Percentiles rank a stretch among this genome's conserved stretches.
phyloP scores from a whole-genome alignment of 148 eudicot species.

The Suaeda aralocaspica region DNA sequence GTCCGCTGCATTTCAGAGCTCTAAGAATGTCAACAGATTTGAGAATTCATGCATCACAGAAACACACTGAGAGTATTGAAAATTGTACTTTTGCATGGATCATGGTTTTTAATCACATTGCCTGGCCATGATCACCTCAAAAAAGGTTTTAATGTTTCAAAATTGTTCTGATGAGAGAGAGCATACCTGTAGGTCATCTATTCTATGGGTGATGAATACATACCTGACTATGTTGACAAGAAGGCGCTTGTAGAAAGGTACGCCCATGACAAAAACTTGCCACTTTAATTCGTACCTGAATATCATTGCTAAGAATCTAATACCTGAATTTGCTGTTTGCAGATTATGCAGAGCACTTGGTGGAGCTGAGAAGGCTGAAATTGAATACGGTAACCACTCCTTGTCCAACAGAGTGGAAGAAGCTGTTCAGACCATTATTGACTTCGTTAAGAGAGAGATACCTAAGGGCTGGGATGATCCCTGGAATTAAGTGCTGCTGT shows the following conservation, averaged over 20 bases:
- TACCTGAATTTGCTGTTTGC: slow-evolving; percentile 16
- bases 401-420: slow-evolving; percentile 80
- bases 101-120: not conserved
- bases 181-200: slow-evolving; percentile 57
- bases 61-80: not conserved
- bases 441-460: slow-evolving; percentile 68
- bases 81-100: not conserved
- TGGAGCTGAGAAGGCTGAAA: slow-evolving; percentile 89
- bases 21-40: not conserved
- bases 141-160: not conserved
- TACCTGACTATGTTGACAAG: slow-evolving; percentile 90
- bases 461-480: slow-evolving; percentile 99
- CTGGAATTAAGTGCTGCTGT: slow-evolving; percentile 48
- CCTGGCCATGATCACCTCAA: not conserved
- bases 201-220: slow-evolving; percentile 87
- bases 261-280: not conserved
- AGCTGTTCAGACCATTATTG: slow-evolving; percentile 73
- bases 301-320: not conserved
- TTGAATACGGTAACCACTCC: slow-evolving; percentile 83
- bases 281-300: not conserved
- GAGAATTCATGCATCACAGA: not conserved
- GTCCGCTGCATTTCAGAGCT: not conserved
- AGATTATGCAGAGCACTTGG: slow-evolving; percentile 92
- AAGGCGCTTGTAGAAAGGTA: slow-evolving; percentile 74
- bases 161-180: not conserved